These are phyloP conservation scores for Digitaria exilis DNA, from an alignment of 202 grass and related monocot genomes.

Conservation along the genomic window DNA sequence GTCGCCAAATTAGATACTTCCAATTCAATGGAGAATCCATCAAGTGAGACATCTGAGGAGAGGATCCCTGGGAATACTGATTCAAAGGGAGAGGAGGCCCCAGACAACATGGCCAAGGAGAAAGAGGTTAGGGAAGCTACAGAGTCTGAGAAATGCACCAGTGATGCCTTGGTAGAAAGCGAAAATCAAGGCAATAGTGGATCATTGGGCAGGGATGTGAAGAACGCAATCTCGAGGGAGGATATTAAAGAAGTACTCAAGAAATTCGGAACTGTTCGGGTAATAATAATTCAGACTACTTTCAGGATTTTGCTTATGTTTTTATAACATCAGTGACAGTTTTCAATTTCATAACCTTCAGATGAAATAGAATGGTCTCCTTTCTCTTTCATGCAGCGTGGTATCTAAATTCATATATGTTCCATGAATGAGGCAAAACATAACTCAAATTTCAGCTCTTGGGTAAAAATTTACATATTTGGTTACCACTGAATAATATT, in stretches of 20 bases:
- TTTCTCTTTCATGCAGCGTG: background rate
- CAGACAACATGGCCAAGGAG: conserved; percentile 30
- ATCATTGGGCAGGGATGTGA: conserved; percentile 22
- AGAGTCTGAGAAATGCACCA: conserved; percentile 25
- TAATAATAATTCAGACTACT: conserved; percentile 37
- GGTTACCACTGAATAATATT: background rate
- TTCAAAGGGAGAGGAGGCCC: conserved; percentile 32
- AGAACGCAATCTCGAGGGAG: conserved; percentile 59
- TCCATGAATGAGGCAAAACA: background rate
- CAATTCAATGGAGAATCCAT: conserved; percentile 8
- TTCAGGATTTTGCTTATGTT: conserved; percentile 15
- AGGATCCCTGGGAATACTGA: conserved; percentile 22
- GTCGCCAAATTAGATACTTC: conserved; percentile 17
- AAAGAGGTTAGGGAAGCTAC: conserved; percentile 28
- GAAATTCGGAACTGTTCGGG: conserved; percentile 78
- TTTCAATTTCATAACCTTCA: background rate
- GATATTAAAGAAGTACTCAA: conserved; percentile 61
- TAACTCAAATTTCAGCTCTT: background rate
- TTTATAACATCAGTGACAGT: background rate
- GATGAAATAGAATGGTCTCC: background rate
- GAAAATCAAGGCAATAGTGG: conserved; percentile 17
- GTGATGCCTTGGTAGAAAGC: conserved; percentile 13
- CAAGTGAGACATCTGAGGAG: conserved; percentile 34
- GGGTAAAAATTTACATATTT: background rate
- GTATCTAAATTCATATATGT: background rate